phyloP scores from a whole-genome alignment of 768 basidiomycete genomes.

The Suillus hirtellus region DNA sequence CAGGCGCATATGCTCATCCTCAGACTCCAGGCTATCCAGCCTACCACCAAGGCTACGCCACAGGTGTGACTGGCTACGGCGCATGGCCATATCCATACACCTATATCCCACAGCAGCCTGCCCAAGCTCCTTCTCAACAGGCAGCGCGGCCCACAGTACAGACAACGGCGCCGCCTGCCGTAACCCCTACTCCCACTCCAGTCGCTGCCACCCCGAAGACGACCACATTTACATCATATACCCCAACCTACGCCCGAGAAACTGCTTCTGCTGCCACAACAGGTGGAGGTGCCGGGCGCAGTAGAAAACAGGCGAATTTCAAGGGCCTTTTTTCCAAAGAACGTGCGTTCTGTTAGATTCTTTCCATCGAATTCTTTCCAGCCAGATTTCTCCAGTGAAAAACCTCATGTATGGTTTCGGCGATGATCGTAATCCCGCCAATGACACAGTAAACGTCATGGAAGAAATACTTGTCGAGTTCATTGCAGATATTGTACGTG shows the following conservation, averaged over 20 bases:
- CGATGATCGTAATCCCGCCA: conserved; percentile 85
- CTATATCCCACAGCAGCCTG: conserved; percentile 49
- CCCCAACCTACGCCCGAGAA: conserved; percentile 53
- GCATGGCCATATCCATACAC: conserved; percentile 70
- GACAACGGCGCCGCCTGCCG: conserved; percentile 26
- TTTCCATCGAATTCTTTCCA: conserved; percentile 16
- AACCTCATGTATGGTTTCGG: conserved; percentile 94
- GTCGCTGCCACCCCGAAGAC: conserved; percentile 36
- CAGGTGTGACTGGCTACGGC: conserved; percentile 69
- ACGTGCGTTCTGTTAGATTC: conserved; percentile 45
- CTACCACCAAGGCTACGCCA: conserved; percentile 49
- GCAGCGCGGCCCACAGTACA: conserved; percentile 31
- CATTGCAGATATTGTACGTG: conserved; percentile 83
- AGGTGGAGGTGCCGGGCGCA: conserved; percentile 45
- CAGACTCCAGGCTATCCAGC: conserved; percentile 51
- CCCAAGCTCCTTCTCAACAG: conserved; percentile 27
- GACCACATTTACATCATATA: conserved; percentile 58
- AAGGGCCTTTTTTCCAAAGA: conserved; percentile 83
- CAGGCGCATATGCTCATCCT: conserved; percentile 39
- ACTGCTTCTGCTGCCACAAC: conserved; percentile 40
- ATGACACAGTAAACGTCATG: conserved; percentile 88
- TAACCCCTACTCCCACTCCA: conserved; percentile 33
- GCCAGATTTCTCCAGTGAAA: conserved; percentile 51
- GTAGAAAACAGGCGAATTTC: conserved; percentile 65
- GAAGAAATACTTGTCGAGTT: conserved; percentile 92